These are phyloP conservation scores for Biscogniauxia mediterranea DNA, from an alignment of 2,329 filamentous ascomycete species.

Conservation along the genomic window DNA sequence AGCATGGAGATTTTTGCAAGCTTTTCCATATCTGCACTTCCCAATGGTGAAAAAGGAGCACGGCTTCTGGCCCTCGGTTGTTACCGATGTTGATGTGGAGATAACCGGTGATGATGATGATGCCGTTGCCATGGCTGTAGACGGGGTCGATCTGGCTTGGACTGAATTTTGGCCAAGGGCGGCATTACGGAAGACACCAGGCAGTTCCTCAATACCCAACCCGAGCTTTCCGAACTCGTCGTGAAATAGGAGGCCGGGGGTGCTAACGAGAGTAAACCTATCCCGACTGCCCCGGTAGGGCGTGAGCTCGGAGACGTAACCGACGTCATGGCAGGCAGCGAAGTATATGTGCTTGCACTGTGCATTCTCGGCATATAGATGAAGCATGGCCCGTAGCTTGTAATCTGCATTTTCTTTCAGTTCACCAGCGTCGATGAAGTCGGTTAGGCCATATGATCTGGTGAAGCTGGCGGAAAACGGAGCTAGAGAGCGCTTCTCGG, in stretches of 20 bases:
- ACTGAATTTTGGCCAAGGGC: conserved; percentile 27
- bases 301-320: conserved; percentile 56
- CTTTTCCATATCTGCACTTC: conserved; percentile 31
- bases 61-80: conserved; percentile 17
- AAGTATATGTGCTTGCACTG: conserved; percentile 66
- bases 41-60: conserved; percentile 29
- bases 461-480: conserved; percentile 58
- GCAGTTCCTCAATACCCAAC: conserved; percentile 50
- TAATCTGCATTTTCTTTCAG: conserved; percentile 59
- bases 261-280: conserved; percentile 54
- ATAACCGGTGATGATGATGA: not conserved
- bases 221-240: conserved; percentile 51
- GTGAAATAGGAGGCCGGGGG: conserved; percentile 46
- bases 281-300: conserved; percentile 48
- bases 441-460: conserved; percentile 54
- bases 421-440: conserved; percentile 61
- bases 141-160: conserved; percentile 3
- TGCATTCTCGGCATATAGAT: conserved; percentile 54
- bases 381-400: conserved; percentile 52
- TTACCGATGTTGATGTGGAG: not conserved
- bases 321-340: conserved; percentile 60
- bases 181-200: conserved; percentile 49
- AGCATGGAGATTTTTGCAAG: conserved; percentile 29
- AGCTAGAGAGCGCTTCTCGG: conserved; percentile 55
- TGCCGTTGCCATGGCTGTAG: not conserved